Conservation (phyloP, 1,139 yeast species). For the Nakaseomyces glabratus region DNA sequence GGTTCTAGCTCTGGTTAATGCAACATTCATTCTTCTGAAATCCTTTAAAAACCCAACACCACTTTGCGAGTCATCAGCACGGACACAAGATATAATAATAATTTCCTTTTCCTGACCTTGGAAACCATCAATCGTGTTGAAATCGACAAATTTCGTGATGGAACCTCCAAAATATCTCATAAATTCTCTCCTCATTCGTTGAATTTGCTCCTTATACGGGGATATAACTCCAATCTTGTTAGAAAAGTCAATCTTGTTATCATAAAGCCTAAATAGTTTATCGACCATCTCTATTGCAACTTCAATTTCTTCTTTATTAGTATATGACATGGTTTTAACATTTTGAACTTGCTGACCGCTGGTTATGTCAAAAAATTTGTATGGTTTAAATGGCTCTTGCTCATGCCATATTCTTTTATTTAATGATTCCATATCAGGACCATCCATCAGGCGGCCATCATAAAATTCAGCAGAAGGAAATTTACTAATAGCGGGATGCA, state of each 20-base stretch:
- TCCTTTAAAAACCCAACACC: conserved; percentile 86
- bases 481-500: conserved; percentile 85
- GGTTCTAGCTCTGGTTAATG: conserved; percentile 84
- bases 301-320: conserved; percentile 59
- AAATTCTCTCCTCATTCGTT: conserved; percentile 49
- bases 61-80: conserved; percentile 50
- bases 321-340: conserved; percentile 56
- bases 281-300: conserved; percentile 65
- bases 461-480: conserved; percentile 88
- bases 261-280: conserved; percentile 42
- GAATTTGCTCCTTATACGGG: conserved; percentile 86
- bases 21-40: conserved; percentile 90
- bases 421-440: conserved; percentile 51
- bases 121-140: conserved; percentile 94
- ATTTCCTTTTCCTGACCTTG: conserved; percentile 98
- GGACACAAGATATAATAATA: conserved; percentile 87
- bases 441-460: conserved; percentile 61
- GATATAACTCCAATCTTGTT: conserved; percentile 87
- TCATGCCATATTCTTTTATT: conserved; percentile 74
- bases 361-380: conserved; percentile 64
- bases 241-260: conserved; percentile 42
- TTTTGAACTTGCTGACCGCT: conserved; percentile 60
- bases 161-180: conserved; percentile 49
- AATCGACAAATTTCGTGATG: conserved; percentile 63
- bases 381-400: conserved; percentile 51